These are phyloP conservation scores for Hypoxylon sp. DNA, from an alignment of 2,329 filamentous ascomycete species.

Conservation along the genomic window DNA sequence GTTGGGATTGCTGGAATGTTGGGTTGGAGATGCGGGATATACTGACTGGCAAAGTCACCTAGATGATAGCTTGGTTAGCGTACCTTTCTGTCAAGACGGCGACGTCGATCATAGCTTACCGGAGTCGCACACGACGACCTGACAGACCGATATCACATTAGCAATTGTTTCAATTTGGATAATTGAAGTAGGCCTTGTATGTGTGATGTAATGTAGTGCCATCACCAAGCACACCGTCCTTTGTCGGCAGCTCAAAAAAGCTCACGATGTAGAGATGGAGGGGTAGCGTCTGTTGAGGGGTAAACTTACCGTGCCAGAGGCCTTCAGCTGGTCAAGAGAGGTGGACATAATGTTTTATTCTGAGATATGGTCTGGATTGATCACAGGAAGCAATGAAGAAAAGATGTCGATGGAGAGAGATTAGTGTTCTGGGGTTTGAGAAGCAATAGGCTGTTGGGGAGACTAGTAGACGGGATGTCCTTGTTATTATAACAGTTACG, in stretches of 20 bases:
- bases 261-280: slow-evolving; percentile 49
- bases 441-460: slow-evolving; percentile 28
- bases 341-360: slow-evolving; percentile 72
- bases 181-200: background rate
- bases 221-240: slow-evolving; percentile 13
- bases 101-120: slow-evolving; percentile 67
- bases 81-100: slow-evolving; percentile 12
- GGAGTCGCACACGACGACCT: slow-evolving; percentile 97
- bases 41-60: slow-evolving; percentile 84
- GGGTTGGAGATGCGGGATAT: slow-evolving; percentile 32
- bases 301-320: slow-evolving; percentile 88
- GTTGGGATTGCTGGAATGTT: background rate
- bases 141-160: slow-evolving; percentile 43
- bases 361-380: slow-evolving; percentile 6
- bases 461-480: slow-evolving; percentile 13
- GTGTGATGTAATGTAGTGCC: background rate
- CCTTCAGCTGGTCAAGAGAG: slow-evolving; percentile 97
- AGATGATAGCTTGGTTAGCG: slow-evolving; percentile 51
- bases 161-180: slow-evolving; percentile 27
- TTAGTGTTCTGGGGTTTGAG: slow-evolving; percentile 22
- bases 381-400: slow-evolving; percentile 3
- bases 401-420: slow-evolving; percentile 9
- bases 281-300: slow-evolving; percentile 46
- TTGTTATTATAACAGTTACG: slow-evolving; percentile 23
- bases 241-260: slow-evolving; percentile 19